Percentiles rank a stretch among this genome's conserved stretches.
phyloP scores from a whole-genome alignment of 2,329 filamentous ascomycete genomes.

The Taxawa tesnikishii region DNA sequence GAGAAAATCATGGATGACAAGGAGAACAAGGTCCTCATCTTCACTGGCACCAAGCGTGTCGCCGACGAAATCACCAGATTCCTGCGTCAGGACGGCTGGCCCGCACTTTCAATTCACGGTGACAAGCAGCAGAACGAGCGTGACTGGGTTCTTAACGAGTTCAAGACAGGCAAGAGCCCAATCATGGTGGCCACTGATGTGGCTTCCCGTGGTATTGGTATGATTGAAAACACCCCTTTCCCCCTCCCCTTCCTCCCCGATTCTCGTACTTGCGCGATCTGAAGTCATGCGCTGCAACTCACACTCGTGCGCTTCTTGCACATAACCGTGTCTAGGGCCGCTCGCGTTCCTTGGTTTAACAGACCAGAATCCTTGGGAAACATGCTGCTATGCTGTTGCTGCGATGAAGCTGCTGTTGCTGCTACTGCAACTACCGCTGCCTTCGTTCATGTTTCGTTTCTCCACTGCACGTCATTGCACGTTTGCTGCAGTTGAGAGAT shows the following conservation, averaged over 20 bases:
- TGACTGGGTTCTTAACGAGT: constrained; percentile 98
- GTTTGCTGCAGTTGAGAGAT: neutral
- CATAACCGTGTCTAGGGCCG: constrained; percentile 86
- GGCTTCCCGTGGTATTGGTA: constrained; percentile 99
- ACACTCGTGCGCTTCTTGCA: constrained; percentile 72
- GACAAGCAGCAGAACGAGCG: constrained; percentile 99
- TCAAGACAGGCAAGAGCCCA: constrained; percentile 98
- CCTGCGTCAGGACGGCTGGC: constrained; percentile 96
- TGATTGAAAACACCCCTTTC: constrained; percentile 55
- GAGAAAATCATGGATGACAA: constrained; percentile 98
- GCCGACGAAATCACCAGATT: constrained; percentile 97
- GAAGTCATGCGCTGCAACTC: constrained; percentile 61
- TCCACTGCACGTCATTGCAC: constrained; percentile 35
- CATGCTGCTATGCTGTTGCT: constrained; percentile 45
- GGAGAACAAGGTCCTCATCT: constrained; percentile 88
- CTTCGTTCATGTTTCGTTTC: constrained; percentile 68
- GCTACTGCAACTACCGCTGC: too few species aligned
- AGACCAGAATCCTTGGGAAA: constrained; percentile 72
- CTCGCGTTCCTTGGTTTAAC: constrained; percentile 73
- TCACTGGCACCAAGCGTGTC: constrained; percentile 76
- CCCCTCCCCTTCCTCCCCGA: constrained; percentile 12
- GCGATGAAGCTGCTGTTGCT: constrained; percentile 42
- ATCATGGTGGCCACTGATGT: constrained; percentile 99
- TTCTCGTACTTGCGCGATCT: constrained; percentile 48
- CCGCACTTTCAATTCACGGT: constrained; percentile 93